Base-by-base conservation (phyloP, 1,284 basidiomycete species). In the Ceratobasidium sp. region DNA sequence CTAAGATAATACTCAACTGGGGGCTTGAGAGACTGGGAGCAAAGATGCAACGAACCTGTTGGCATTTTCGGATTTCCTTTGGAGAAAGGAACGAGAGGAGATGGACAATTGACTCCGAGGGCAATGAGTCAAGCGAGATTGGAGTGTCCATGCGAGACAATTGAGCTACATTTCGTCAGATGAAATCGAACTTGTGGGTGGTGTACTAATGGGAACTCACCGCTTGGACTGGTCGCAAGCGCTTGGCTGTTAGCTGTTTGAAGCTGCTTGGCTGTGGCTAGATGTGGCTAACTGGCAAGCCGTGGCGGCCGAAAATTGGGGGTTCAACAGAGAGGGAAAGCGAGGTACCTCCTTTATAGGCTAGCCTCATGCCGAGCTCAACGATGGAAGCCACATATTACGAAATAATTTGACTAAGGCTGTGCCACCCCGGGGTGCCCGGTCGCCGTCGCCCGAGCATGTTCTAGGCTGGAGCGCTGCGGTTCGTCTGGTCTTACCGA, bases 21-120 rank as follows among this genome's bases (percentile, higher is more conserved):
- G n/a, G 24, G 34, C 3, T 58, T 19, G 13, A 29, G 22, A 16
- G 51, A 54, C n/a, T 43, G 19, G 7, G 1, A 24, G 13, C 37
- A 69, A 41, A 31, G 27, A 7, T 22, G 41, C 43, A 22, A 71
- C 69, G 31, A 9, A 62, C 69, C 27, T 58, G 27, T 39, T 51
- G 58, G 24, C 69, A 72, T 51, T 22, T 48, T 39, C 43, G 27
- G 11, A 72, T 72, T 19, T 72, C 69, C 2, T 11, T n/a, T 2
- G 56, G 58, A 6, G 69, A 6, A n/a, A 72, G 58, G 22, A 62
- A 53, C 29, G 39, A 19, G 16, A 72, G 34, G 24, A 72, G 39
- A 14, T 72, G 41, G n/a, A 51, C 46, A 24, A 72, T 27, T 2
- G 58, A 27, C 48, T 72, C 69, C 1, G 46, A 4, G 13, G 69